Evolutionary conservation across 2,329 filamentous ascomycete species (phyloP), one percentile per base, ranked within the genome.

Genomic region (Clonostachys rosea): DNA sequence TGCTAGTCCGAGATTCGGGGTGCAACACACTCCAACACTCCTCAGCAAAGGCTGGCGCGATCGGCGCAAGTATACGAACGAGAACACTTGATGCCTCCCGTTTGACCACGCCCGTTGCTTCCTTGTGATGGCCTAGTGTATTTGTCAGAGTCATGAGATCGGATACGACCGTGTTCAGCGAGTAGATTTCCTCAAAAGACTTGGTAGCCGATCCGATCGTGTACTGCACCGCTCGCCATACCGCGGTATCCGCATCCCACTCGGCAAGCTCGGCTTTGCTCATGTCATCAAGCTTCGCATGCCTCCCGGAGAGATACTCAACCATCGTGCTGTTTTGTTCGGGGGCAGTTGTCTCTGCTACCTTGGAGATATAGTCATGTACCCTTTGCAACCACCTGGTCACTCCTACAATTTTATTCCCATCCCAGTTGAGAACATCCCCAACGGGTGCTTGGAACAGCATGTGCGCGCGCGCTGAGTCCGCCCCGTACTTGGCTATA

Each of bases 341-440:
- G 9, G 24, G 24, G 24, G 9, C 9, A 17, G 17, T 16, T 12
- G 47, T 24, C 44, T 52, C 53, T 7, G 24, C 49, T 6, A 84
- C 75, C 34, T 86, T 67, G 41, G 83, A 80, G 24, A 30, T 30
- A 10, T 30, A 30, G 24, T 30, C 24, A 62, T 84, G 70, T 14
- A 95, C 61, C 17, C 87, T 78, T 5, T 75, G 73, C 14, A 95
- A 75, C 91, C 91, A 96, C 45, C 91, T 80, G 44, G 87, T 86
- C 16, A 95, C 79, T 3, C 91, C 91, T 1, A 83, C 72, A 44
- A 96, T 92, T 63, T 91, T 92, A 39, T 77, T 71, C 59, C 89
- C 88, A 46, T 95, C 89, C 90, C 91, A 96, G 62, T 94, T 88
- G 2, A 96, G 76, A 2, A 94, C 80, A 48, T 95, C 90, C 40